Evolutionary conservation across 2,329 filamentous ascomycete genomes (phyloP).

Genomic region (Colletotrichum tropicale): DNA sequence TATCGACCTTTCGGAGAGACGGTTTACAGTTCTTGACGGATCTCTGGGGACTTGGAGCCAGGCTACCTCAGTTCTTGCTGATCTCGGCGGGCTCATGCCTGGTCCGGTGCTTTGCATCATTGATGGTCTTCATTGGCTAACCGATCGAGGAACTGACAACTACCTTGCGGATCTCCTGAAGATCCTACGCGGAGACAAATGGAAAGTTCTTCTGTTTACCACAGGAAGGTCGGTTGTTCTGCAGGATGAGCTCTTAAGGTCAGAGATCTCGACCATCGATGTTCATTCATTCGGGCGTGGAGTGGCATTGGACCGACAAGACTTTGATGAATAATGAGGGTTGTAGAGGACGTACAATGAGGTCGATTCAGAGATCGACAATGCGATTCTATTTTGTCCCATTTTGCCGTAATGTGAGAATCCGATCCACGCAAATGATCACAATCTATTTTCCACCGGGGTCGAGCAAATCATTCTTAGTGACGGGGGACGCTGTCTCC

Average conservation of each 20-base stretch:
- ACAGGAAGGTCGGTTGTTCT: neutral
- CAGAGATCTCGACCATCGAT: neutral
- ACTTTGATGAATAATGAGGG: neutral
- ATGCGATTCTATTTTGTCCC: accelerated
- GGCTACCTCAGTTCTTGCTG: neutral
- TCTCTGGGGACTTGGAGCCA: neutral
- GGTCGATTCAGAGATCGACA: too few relatives aligned
- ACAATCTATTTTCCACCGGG: neutral
- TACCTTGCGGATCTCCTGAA: neutral
- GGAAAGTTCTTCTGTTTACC: neutral
- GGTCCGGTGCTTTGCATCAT: neutral
- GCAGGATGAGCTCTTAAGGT: neutral
- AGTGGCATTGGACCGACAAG: neutral
- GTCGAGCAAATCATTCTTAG: neutral
- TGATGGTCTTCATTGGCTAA: neutral
- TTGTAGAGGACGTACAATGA: too few relatives aligned
- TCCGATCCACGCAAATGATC: neutral
- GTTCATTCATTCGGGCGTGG: neutral
- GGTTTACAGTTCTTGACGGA: neutral
- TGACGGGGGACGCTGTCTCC: neutral
- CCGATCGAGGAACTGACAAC: neutral
- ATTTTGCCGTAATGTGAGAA: too few relatives aligned
- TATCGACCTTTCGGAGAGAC: neutral
- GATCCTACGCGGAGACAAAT: neutral
- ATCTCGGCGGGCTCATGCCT: neutral